Conservation (phyloP, 1,139 yeast genomes). For the Geotrichum macrosporum region DNA sequence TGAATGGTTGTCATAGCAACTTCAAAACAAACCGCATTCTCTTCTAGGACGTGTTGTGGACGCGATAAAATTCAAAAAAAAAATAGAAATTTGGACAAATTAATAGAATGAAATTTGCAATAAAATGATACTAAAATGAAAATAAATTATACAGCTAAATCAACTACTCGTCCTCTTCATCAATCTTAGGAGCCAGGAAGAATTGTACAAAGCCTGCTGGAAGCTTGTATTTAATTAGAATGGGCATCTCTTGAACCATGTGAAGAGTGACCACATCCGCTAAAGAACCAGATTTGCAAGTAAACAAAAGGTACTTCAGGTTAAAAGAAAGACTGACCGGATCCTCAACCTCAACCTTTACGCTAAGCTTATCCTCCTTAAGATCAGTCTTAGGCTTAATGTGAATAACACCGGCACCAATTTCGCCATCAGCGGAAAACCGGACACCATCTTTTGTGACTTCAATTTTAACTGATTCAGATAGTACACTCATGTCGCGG, state of each 20-base stretch:
- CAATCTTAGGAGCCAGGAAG: constrained; percentile 96
- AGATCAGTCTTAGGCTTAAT: constrained; percentile 79
- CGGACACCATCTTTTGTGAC: constrained; percentile 92
- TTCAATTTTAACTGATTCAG: constrained; percentile 80
- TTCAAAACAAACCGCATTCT: background rate
- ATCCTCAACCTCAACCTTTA: constrained; percentile 72
- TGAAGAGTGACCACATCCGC: constrained; percentile 74
- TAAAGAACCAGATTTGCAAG: constrained; percentile 84
- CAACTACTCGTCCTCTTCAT: constrained; percentile 65
- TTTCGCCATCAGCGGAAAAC: constrained; percentile 87
- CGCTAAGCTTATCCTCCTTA: constrained; percentile 71
- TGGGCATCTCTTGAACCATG: constrained; percentile 89
- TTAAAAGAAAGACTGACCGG: constrained; percentile 91
- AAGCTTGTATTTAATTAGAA: constrained; percentile 86
- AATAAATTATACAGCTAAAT: background rate
- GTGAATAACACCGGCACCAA: constrained; percentile 82
- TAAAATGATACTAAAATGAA: background rate
- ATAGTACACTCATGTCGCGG: constrained; percentile 77
- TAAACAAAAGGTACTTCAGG: constrained; percentile 81
- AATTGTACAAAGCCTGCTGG: constrained; percentile 92
- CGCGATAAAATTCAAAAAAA: background rate
- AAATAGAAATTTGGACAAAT: constrained; percentile 1
- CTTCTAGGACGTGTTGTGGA: no score
- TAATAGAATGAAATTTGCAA: background rate
- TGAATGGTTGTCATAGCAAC: constrained; percentile 12